phyloP scores from a whole-genome alignment of 768 basidiomycete genomes.

The Suillus discolor region DNA sequence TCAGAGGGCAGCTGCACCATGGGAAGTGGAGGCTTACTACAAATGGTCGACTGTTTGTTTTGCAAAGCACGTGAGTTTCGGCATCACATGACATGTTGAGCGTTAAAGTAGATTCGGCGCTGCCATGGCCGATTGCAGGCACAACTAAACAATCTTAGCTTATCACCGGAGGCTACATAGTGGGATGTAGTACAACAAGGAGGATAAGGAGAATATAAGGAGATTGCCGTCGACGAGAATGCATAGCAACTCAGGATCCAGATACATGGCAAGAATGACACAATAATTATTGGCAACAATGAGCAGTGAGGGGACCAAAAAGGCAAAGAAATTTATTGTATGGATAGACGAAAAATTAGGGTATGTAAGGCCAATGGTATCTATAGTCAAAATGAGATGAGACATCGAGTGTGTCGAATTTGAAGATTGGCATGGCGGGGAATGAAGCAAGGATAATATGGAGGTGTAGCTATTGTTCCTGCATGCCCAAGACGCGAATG shows the following conservation, averaged over 20 bases:
- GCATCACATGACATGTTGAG: too few relatives aligned
- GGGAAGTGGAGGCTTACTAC: too few relatives aligned
- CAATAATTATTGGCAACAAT: not conserved
- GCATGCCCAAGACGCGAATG: too few relatives aligned
- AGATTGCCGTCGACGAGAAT: not conserved
- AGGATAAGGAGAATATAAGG: not conserved
- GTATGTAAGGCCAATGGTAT: conserved; percentile 2
- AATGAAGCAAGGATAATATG: too few relatives aligned
- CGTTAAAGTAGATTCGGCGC: not conserved
- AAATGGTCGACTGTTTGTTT: too few relatives aligned
- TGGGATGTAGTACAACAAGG: not conserved
- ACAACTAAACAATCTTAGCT: not conserved
- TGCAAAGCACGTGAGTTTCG: too few relatives aligned
- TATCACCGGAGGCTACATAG: not conserved
- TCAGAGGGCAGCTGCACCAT: too few relatives aligned
- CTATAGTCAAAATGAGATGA: too few relatives aligned
- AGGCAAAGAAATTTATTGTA: not conserved
- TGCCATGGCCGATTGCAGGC: not conserved
- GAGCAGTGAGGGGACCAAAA: not conserved
- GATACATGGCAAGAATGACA: not conserved
- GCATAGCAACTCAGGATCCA: not conserved
- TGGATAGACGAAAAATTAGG: conserved; percentile 4
- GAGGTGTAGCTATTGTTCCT: too few relatives aligned
- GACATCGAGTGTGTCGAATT: too few relatives aligned
- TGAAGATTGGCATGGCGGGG: too few relatives aligned